These are phyloP conservation scores for Tetrahymena thermophila DNA, from an alignment of 73 alveolate genomes.

Conservation along the genomic window DNA sequence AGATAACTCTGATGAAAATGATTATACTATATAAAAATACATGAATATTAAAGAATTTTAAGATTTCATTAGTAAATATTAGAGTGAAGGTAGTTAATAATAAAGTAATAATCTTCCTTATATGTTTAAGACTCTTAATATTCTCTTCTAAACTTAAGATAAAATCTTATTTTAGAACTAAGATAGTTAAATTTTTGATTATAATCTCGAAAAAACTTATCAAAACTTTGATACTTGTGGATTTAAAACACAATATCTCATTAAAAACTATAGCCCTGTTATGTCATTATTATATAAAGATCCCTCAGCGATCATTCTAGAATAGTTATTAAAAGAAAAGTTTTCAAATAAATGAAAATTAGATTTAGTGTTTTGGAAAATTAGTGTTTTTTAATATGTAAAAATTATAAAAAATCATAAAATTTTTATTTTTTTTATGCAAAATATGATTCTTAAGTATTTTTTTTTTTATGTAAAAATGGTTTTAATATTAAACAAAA, in stretches of 20 bases:
- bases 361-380: background rate
- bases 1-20: background rate
- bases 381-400: no score
- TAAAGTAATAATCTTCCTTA: background rate
- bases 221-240: background rate
- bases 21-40: background rate
- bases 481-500: no score
- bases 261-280: background rate
- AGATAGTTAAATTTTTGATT: background rate
- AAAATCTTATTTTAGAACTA: background rate
- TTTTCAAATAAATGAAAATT: background rate
- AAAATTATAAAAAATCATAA: no score
- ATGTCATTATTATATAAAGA: background rate
- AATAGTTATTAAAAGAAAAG: background rate
- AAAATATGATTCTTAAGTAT: no score
- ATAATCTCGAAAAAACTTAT: background rate
- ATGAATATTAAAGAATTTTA: background rate
- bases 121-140: background rate
- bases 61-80: background rate
- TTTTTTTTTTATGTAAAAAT: no score
- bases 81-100: background rate
- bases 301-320: conserved; percentile 1
- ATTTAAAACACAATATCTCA: background rate
- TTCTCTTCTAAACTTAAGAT: background rate
- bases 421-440: no score